These are phyloP conservation scores for Trichoderma gracile DNA, from an alignment of 2,329 filamentous ascomycete genomes.

Conservation along the genomic window DNA sequence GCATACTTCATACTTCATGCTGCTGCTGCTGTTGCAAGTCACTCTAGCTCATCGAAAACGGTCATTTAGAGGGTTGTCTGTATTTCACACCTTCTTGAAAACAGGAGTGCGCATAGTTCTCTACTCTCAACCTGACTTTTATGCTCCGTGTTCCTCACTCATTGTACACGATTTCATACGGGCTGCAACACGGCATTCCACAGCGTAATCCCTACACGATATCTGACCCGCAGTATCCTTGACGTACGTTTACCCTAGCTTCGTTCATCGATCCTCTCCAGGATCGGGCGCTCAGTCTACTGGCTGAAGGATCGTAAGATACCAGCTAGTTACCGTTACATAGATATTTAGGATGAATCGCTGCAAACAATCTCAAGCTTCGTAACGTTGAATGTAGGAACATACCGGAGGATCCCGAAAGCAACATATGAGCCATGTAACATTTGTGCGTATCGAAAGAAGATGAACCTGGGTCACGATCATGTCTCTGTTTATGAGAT, in stretches of 20 bases:
- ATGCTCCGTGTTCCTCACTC: too few relatives aligned
- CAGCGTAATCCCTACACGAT: neutral
- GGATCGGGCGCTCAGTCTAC: neutral
- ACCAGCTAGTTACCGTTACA: constrained; percentile 1
- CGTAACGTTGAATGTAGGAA: neutral
- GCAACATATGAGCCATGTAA: neutral
- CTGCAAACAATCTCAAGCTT: neutral
- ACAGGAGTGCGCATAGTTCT: too few relatives aligned
- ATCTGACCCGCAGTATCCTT: neutral
- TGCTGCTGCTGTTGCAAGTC: too few relatives aligned
- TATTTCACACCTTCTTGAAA: too few relatives aligned
- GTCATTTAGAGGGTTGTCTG: too few relatives aligned
- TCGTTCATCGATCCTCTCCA: neutral
- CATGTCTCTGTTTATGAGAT: neutral
- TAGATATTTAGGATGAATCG: neutral
- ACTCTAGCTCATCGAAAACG: too few relatives aligned
- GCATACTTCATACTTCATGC: too few relatives aligned
- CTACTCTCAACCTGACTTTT: too few relatives aligned
- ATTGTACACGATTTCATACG: too few relatives aligned
- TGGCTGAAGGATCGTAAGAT: neutral
- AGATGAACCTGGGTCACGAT: neutral
- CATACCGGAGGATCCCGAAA: neutral
- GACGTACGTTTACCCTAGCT: neutral
- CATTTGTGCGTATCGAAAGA: neutral
- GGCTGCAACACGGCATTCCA: too few relatives aligned